phyloP scores from a whole-genome alignment of 441 rosid species.

The Biscutella auriculata region DNA sequence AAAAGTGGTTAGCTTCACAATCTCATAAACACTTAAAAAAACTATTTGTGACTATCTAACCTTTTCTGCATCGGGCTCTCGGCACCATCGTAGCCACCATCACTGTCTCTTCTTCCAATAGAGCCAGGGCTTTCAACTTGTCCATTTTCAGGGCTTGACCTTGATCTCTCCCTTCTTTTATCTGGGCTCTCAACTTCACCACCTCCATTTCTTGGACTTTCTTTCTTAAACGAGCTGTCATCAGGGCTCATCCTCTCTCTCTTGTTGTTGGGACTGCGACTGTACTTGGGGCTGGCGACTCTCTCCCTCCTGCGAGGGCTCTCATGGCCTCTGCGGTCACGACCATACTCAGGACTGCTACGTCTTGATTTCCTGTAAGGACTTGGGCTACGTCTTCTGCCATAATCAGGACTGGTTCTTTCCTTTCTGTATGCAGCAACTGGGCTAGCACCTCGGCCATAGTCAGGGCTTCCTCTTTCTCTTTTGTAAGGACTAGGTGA shows the following conservation, averaged over 20 bases:
- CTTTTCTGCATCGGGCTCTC: conserved; percentile 57
- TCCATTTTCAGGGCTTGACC: conserved; percentile 30
- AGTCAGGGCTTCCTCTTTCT: conserved; percentile 83
- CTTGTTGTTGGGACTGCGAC: conserved; percentile 33
- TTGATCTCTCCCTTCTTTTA: conserved; percentile 25
- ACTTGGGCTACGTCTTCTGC: conserved; percentile 45
- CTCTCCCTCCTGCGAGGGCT: conserved; percentile 53
- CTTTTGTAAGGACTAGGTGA: conserved; percentile 76
- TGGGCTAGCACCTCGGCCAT: conserved; percentile 61
- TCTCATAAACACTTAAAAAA: not conserved
- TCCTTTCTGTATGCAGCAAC: conserved; percentile 32
- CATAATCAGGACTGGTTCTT: conserved; percentile 54
- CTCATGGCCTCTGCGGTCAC: conserved; percentile 35
- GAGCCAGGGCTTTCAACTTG: conserved; percentile 28
- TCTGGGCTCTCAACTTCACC: conserved; percentile 32
- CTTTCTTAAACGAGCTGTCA: conserved; percentile 39
- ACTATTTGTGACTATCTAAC: conserved; percentile 17
- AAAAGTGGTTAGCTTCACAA: not conserved
- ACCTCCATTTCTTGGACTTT: conserved; percentile 35
- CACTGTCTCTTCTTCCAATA: conserved; percentile 30
- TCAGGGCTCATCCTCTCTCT: conserved; percentile 46
- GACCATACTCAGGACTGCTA: conserved; percentile 51
- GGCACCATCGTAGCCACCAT: conserved; percentile 33
- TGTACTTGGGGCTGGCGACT: conserved; percentile 36
- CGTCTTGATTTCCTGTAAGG: conserved; percentile 40